These are phyloP conservation scores for Tylopilus felleus DNA, from an alignment of 768 basidiomycete genomes.

Conservation along the genomic window DNA sequence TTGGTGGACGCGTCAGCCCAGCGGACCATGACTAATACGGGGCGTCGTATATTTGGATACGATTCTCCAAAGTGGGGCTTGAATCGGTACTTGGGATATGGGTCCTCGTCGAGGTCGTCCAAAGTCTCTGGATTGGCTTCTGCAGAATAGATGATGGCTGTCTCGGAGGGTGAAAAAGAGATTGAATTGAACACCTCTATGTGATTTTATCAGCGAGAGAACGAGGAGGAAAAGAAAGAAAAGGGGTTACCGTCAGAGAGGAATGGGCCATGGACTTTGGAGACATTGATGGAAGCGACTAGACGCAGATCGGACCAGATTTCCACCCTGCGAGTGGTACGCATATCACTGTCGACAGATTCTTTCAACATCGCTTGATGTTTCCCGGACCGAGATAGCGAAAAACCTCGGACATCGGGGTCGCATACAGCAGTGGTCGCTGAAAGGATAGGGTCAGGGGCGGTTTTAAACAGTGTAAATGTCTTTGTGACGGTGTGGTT, in stretches of 20 bases:
- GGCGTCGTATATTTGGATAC: not conserved
- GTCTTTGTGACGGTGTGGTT: no score
- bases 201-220: not conserved
- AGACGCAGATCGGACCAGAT: not conserved
- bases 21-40: not conserved
- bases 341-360: not conserved
- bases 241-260: not conserved
- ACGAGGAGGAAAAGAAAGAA: no score
- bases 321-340: not conserved
- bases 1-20: not conserved
- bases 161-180: not conserved
- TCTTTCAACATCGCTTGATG: not conserved
- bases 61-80: not conserved
- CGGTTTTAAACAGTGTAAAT: no score
- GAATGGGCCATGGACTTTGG: not conserved
- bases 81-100: not conserved
- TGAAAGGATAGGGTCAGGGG: no score
- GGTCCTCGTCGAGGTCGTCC: not conserved
- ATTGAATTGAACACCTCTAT: not conserved
- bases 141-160: not conserved
- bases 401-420: no score
- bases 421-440: no score
- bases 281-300: not conserved
- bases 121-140: not conserved
- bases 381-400: not conserved